Percentiles rank a stretch among this genome's conserved stretches.
phyloP scores from a whole-genome alignment of 768 basidiomycete species.

The Boletus rufocinnamomeus region DNA sequence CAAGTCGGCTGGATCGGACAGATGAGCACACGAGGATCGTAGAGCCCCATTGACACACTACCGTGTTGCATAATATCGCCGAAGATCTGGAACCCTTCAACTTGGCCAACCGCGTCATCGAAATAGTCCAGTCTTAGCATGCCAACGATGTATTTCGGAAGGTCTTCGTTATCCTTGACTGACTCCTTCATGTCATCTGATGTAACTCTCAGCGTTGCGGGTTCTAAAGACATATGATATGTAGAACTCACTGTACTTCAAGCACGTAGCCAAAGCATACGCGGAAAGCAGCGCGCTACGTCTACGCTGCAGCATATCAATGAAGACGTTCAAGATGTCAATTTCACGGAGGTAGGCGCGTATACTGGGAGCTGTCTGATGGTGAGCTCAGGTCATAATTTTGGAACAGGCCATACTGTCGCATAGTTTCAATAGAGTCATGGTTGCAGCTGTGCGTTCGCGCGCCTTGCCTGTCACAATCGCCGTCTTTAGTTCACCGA shows the following conservation, averaged over 20 bases:
- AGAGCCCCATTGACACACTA: background rate
- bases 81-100: slow-evolving; percentile 8
- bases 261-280: background rate
- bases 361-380: background rate
- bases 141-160: slow-evolving; percentile 5
- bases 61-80: slow-evolving; percentile 3
- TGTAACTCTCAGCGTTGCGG: background rate
- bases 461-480: background rate
- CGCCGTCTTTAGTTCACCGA: background rate
- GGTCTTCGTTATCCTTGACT: background rate
- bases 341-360: background rate
- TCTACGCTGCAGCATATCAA: background rate
- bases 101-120: slow-evolving; percentile 3
- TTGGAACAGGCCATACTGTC: background rate
- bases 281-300: background rate
- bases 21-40: background rate
- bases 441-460: background rate
- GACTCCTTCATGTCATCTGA: slow-evolving; percentile 8
- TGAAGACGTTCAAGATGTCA: background rate
- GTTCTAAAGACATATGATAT: too few species aligned
- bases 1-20: background rate
- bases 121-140: slow-evolving; percentile 11
- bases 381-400: background rate
- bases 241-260: background rate
- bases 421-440: background rate